These are phyloP conservation scores for Akanthomyces lecanii DNA, from an alignment of 2,329 filamentous ascomycete genomes.

Conservation along the genomic window DNA sequence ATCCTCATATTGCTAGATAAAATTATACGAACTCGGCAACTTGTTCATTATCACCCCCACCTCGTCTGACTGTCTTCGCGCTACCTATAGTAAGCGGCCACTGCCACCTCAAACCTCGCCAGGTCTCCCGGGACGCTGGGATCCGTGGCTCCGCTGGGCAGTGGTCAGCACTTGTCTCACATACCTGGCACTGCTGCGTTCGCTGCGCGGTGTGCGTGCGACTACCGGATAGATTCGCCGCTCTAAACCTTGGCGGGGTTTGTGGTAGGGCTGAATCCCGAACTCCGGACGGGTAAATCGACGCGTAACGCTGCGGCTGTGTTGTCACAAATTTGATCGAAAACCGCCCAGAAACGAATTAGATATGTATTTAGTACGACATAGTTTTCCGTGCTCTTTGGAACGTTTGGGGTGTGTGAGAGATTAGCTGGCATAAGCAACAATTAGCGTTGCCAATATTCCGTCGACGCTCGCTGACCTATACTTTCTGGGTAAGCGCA, in stretches of 20 bases:
- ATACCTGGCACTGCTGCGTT: not conserved
- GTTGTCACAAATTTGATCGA: not conserved
- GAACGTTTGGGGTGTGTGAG: not conserved
- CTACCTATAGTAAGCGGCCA: not conserved
- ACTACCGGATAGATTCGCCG: not conserved
- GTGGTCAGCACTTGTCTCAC: slow-evolving; percentile 1
- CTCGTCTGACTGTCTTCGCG: not conserved
- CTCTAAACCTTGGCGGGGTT: not conserved
- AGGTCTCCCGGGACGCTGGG: not conserved
- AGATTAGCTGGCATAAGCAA: not conserved
- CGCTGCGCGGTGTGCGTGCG: not conserved
- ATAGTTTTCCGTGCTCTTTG: not conserved
- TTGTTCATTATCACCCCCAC: not conserved
- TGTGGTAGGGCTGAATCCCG: not conserved
- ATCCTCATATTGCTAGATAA: not conserved
- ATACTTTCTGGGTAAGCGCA: not conserved
- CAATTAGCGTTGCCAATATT: not conserved
- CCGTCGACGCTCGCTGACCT: not conserved
- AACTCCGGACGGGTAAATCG: not conserved
- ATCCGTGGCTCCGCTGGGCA: not conserved
- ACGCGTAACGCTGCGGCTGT: not conserved
- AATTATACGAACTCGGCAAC: not conserved
- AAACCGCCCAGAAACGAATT: not conserved
- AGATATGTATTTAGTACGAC: not conserved
- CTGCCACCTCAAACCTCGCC: not conserved